Conservation (phyloP, 805 yeast species). For the Barnettozyma botsteinii region DNA sequence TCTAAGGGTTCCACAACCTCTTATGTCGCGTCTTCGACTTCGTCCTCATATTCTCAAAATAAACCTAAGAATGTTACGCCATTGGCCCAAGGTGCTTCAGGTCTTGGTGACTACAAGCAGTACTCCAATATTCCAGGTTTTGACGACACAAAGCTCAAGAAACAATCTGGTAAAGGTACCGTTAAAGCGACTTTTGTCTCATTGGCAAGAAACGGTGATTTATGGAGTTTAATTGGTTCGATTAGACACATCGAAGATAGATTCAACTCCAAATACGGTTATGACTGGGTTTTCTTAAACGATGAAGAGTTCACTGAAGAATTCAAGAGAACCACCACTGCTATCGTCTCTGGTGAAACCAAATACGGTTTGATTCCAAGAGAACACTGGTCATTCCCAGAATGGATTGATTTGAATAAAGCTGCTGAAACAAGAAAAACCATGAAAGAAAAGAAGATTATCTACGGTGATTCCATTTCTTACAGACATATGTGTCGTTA, state of each 20-base stretch:
- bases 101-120: constrained; percentile 10
- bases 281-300: constrained; percentile 78
- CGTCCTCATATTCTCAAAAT: constrained; percentile 3
- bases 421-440: constrained; percentile 41
- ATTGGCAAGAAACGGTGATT: constrained; percentile 63
- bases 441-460: constrained; percentile 40
- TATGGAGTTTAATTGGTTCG: constrained; percentile 51
- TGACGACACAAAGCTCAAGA: constrained; percentile 17
- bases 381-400: constrained; percentile 69
- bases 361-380: constrained; percentile 56
- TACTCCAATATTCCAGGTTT: constrained; percentile 11
- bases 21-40: constrained; percentile 14
- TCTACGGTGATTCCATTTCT: constrained; percentile 55
- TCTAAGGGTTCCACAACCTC: constrained; percentile 26
- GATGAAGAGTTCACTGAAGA: constrained; percentile 56
- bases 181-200: constrained; percentile 62
- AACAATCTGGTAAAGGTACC: constrained; percentile 22
- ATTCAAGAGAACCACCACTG: constrained; percentile 44
- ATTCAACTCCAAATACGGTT: constrained; percentile 55
- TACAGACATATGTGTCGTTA: constrained; percentile 67
- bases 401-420: constrained; percentile 49
- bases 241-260: constrained; percentile 62
- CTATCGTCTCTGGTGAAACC: constrained; percentile 52
- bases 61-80: constrained; percentile 7
- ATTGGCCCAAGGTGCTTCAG: constrained; percentile 13